Evolutionary conservation across 2,329 filamentous ascomycete species (phyloP), one percentile per base, ranked within the genome.

Genomic region (Stachybotrys echinatus): DNA sequence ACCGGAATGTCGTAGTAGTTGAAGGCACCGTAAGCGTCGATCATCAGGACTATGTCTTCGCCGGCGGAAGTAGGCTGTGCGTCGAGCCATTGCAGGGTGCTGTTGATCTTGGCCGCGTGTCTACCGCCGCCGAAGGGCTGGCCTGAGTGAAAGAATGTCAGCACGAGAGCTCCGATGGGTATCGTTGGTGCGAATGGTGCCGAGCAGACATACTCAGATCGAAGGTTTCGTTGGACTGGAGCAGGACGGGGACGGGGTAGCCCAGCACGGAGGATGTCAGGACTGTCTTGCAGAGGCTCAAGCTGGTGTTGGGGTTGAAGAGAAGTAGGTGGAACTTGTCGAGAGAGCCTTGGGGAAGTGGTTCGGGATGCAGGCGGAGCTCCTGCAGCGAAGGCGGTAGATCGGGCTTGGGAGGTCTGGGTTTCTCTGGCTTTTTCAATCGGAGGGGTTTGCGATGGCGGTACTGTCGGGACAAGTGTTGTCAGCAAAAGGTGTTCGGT

Each of bases 281-380:
- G 18, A 67, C 51, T 10, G 60, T 65, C 56, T 66, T 67, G 59
- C 64, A 67, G 6, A 66, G 50, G 42, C 58, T 56, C 37, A 59
- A 48, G 34, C 56, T 53, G 39, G 54, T 52, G 6, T 55, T 47
- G n/a, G 63, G 59, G 6, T 59, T 59, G 1, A 61, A 59, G 1
- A 65, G 55, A 10, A 67, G 51, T 4, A 66, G 48, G 27, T 63
- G 61, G n/a, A 62, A 48, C 3, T 52, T 52, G 6, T 43, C 38
- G 23, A 27, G 27, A n/a, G 23, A 23, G 44, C 44, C 44, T 23
- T 46, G 22, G 23, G 27, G 44, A 2, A 46, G 44, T n/a, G 44
- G 44, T 23, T 46, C 22, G 27, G 44, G 44, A 12, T 34, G 23
- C 23, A 46, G 23, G 14, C 44, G 44, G 17, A 46, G 17, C 23